A percentile compares a stretch with the other conserved stretches of the same genome.
Evolutionary conservation across 2,329 filamentous ascomycete species (phyloP).

Genomic region (Aspergillus transmontanensis): DNA sequence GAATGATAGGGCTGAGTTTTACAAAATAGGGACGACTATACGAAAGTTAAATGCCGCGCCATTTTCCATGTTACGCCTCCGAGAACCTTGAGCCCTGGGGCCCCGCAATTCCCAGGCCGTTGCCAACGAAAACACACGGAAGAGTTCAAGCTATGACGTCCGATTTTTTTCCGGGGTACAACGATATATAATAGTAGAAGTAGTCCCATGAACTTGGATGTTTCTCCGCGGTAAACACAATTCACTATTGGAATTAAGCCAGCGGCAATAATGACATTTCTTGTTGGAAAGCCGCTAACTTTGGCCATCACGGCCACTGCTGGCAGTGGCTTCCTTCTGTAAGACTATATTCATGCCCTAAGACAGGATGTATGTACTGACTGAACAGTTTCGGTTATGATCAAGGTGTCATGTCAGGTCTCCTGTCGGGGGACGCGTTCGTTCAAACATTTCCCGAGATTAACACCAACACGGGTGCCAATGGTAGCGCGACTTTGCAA

Average conservation of each 20-base stretch:
- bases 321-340: conserved; percentile 42
- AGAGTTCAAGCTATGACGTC: background rate
- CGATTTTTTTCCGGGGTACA: background rate
- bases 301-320: conserved; percentile 48
- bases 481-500: conserved; percentile 48
- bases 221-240: too few relatives aligned
- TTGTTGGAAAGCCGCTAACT: conserved; percentile 37
- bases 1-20: background rate
- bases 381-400: conserved; percentile 37
- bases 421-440: conserved; percentile 34
- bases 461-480: conserved; percentile 33
- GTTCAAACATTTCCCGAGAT: conserved; percentile 30
- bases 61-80: background rate
- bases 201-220: background rate
- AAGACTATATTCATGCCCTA: conserved; percentile 34
- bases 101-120: background rate
- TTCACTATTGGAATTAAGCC: background rate
- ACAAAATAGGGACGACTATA: background rate
- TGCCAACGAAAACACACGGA: background rate
- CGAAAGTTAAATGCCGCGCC: background rate
- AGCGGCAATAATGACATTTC: conserved; percentile 24
- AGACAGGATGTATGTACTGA: conserved; percentile 3
- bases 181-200: conserved; percentile 6
- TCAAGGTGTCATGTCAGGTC: conserved; percentile 43
- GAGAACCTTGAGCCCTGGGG: background rate